Evolutionary conservation across 2,329 filamentous ascomycete species (phyloP).

Genomic region (Chalaropsis ovoidea): DNA sequence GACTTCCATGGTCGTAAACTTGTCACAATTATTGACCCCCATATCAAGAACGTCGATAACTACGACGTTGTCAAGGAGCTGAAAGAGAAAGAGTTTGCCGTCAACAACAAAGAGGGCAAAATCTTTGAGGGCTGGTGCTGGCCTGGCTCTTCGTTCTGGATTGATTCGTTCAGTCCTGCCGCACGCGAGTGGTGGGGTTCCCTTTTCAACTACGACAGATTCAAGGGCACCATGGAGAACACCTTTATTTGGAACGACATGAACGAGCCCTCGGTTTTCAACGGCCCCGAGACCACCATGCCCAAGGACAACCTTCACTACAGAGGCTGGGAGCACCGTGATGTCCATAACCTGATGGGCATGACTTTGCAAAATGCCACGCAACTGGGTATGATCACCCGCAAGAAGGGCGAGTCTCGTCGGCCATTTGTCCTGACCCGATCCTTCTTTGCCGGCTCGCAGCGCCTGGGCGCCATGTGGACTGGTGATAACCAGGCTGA

Average conservation of each 20-base stretch:
- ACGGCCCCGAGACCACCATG: constrained; percentile 96
- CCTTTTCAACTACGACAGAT: constrained; percentile 78
- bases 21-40: constrained; percentile 89
- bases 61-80: constrained; percentile 72
- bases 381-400: constrained; percentile 69
- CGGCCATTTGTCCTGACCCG: constrained; percentile 90
- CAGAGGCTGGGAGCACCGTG: constrained; percentile 89
- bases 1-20: constrained; percentile 79
- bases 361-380: constrained; percentile 94
- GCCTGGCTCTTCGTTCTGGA: constrained; percentile 93
- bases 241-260: constrained; percentile 98
- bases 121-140: constrained; percentile 97
- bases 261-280: constrained; percentile 99
- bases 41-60: constrained; percentile 83
- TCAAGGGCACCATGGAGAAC: constrained; percentile 78
- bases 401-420: constrained; percentile 73
- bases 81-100: constrained; percentile 70
- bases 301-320: constrained; percentile 94
- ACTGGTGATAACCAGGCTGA: constrained; percentile 93
- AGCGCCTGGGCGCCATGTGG: constrained; percentile 93
- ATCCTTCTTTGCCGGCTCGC: constrained; percentile 82
- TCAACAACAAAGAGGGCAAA: constrained; percentile 80
- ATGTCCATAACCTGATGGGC: constrained; percentile 91
- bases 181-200: constrained; percentile 83
- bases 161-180: constrained; percentile 91